These are phyloP conservation scores for Fusarium pseudograminearum DNA, from an alignment of 2,329 filamentous ascomycete species.

Conservation along the genomic window DNA sequence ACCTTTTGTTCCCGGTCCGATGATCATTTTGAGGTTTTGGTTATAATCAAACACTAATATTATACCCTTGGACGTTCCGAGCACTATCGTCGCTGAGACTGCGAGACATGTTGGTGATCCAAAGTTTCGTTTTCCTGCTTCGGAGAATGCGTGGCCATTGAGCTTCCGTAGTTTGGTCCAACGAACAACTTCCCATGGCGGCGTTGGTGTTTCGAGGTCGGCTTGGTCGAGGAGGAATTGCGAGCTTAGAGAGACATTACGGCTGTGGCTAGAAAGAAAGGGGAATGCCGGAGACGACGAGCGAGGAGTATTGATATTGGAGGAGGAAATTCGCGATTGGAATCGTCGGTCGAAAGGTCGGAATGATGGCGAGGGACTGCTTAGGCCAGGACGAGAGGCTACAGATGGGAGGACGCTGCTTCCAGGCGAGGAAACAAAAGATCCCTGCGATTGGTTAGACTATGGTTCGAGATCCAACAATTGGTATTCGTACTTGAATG, in stretches of 20 bases:
- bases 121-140: constrained; percentile 91
- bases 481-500: constrained; percentile 71
- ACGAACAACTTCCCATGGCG: constrained; percentile 95
- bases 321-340: constrained; percentile 81
- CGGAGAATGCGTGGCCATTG: constrained; percentile 89
- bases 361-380: constrained; percentile 83
- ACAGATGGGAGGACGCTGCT: constrained; percentile 79
- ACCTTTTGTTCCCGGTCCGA: constrained; percentile 93
- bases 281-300: constrained; percentile 82
- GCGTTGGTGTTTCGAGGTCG: constrained; percentile 77
- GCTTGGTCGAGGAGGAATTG: constrained; percentile 71
- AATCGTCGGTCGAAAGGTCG: constrained; percentile 96
- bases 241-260: constrained; percentile 82
- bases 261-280: constrained; percentile 80
- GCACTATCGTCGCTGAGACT: constrained; percentile 86
- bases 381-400: constrained; percentile 72
- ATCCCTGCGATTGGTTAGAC: constrained; percentile 63
- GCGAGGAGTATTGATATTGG: constrained; percentile 69
- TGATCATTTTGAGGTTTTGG: constrained; percentile 92
- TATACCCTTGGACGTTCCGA: constrained; percentile 94
- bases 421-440: constrained; percentile 73
- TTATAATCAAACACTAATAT: constrained; percentile 98
- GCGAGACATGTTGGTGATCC: constrained; percentile 90
- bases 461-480: not conserved
- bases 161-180: constrained; percentile 96